Percentiles rank a stretch among this genome's conserved stretches.
Evolutionary conservation across 768 basidiomycete species (phyloP).

Genomic region (Pleurotus pulmonarius): DNA sequence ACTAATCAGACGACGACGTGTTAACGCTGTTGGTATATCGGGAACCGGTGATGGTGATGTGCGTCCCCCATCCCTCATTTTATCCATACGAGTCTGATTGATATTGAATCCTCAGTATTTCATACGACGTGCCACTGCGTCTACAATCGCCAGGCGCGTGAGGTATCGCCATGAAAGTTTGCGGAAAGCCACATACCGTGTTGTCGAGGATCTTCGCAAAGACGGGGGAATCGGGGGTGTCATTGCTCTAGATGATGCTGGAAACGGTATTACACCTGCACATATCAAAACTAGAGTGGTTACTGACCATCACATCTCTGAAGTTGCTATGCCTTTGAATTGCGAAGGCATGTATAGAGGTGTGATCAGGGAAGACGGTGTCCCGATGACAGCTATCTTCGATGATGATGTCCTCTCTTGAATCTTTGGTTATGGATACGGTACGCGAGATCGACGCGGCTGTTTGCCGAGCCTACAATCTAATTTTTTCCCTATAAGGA

Average conservation of each 20-base stretch:
- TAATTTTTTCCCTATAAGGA: background rate
- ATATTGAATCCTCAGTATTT: conserved; percentile 51
- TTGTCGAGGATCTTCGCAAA: conserved; percentile 52
- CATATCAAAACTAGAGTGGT: too few species aligned
- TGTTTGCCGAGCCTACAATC: background rate
- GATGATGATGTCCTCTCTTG: conserved; percentile 50
- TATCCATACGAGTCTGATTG: conserved; percentile 6
- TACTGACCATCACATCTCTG: background rate
- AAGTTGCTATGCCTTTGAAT: conserved; percentile 74
- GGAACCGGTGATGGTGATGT: conserved; percentile 88
- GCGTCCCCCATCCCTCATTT: conserved; percentile 18
- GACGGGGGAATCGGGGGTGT: conserved; percentile 72
- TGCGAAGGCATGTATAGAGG: conserved; percentile 84
- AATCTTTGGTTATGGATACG: background rate
- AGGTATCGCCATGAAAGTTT: conserved; percentile 57
- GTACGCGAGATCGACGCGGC: too few species aligned
- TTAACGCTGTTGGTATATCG: conserved; percentile 64
- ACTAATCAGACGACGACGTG: conserved; percentile 24
- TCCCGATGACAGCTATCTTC: conserved; percentile 75
- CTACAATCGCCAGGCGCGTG: conserved; percentile 64
- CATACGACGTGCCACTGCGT: conserved; percentile 66
- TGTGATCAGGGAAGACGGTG: conserved; percentile 63
- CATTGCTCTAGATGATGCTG: conserved; percentile 65
- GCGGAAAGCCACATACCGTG: conserved; percentile 46
- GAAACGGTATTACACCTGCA: conserved; percentile 49